These are phyloP conservation scores for Penicillium sp. DNA, from an alignment of 2,329 filamentous ascomycete genomes.

Conservation along the genomic window DNA sequence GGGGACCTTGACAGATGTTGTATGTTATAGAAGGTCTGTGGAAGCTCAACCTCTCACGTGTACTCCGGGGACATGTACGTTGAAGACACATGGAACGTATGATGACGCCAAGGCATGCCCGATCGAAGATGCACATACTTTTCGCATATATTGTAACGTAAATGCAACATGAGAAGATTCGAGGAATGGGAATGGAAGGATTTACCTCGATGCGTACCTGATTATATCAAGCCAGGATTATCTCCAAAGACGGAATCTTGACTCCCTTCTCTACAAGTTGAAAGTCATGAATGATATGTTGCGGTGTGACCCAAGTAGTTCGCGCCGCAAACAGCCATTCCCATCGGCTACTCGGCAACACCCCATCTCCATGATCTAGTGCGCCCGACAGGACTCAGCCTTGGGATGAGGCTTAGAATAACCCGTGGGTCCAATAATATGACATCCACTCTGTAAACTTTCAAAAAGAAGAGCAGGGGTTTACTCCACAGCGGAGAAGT, in stretches of 20 bases:
- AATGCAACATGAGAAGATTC: background rate
- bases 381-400: constrained; percentile 3
- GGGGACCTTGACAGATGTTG: background rate
- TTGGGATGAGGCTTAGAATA: background rate
- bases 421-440: background rate
- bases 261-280: too few species aligned
- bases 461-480: background rate
- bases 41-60: background rate
- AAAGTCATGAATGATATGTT: background rate
- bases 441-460: background rate
- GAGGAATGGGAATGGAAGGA: background rate
- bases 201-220: too few species aligned
- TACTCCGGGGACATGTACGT: background rate
- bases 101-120: background rate
- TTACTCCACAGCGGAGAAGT: constrained; percentile 22
- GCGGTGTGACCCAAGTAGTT: background rate
- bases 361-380: background rate
- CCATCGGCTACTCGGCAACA: background rate
- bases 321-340: background rate
- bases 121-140: background rate
- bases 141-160: too few species aligned
- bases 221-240: too few species aligned
- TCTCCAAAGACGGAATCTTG: too few species aligned
- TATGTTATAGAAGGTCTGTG: background rate
- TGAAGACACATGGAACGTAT: background rate